Conservation (phyloP, 306 rosid genomes). For the Sicyos edulis region DNA sequence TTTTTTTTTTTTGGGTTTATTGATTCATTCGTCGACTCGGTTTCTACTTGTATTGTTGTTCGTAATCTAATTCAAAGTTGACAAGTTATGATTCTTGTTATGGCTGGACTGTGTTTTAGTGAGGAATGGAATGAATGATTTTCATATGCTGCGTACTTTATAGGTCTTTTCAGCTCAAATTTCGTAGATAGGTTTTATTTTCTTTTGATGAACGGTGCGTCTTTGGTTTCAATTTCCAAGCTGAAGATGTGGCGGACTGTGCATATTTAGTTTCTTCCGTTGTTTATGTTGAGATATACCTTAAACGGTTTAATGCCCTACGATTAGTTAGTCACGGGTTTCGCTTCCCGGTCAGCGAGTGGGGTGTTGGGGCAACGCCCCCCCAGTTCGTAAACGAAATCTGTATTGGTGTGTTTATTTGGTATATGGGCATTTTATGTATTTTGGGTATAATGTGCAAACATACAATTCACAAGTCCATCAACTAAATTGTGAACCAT, state of each 20-base stretch:
- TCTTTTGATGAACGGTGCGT: background rate
- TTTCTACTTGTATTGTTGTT: too few species aligned
- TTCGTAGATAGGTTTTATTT: background rate
- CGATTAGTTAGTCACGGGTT: too few species aligned
- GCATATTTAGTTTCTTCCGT: background rate
- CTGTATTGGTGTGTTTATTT: too few species aligned
- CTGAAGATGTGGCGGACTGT: background rate
- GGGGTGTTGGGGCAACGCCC: too few species aligned
- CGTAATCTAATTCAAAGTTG: background rate
- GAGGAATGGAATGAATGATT: conserved; percentile 5
- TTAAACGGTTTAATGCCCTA: too few species aligned
- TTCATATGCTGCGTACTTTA: background rate
- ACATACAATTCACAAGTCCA: too few species aligned
- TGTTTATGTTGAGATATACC: too few species aligned
- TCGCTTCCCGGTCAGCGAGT: too few species aligned
- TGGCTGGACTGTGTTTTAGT: background rate
- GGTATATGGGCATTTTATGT: too few species aligned
- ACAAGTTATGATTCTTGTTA: background rate
- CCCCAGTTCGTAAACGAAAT: too few species aligned
- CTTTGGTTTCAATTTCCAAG: background rate
- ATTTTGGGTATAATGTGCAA: too few species aligned
- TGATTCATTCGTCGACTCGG: background rate
- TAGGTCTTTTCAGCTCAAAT: background rate
- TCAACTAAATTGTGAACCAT: too few species aligned
- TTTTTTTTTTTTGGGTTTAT: background rate